Evolutionary conservation across 129 eudicot species (phyloP).

Genomic region (Scalesia atractyloides): DNA sequence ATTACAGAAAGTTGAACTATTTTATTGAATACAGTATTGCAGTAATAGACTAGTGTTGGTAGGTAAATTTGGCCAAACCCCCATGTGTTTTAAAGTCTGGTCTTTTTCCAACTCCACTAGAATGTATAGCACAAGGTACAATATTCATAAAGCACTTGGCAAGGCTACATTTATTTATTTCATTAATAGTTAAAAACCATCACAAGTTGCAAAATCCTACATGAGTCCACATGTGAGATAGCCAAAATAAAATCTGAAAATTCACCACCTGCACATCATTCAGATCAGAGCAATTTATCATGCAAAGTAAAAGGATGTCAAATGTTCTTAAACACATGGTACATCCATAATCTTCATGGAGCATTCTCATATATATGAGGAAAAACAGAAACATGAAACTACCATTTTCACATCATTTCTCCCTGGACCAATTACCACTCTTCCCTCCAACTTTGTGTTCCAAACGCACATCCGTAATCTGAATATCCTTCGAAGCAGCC

Average conservation of each 20-base stretch:
- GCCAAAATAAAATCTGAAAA: slow-evolving; percentile 1
- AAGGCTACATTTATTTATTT: not conserved
- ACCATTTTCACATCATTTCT: slow-evolving; percentile 36
- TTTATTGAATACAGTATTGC: not conserved
- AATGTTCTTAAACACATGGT: slow-evolving; percentile 9
- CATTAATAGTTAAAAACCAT: slow-evolving; percentile 8
- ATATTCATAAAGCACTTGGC: not conserved
- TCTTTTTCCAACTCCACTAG: not conserved
- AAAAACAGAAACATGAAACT: not conserved
- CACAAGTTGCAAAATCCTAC: not conserved
- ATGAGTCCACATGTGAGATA: not conserved
- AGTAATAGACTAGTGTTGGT: not conserved
- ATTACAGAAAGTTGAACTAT: not conserved
- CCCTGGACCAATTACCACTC: slow-evolving; percentile 84
- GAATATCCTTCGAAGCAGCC: slow-evolving; percentile 87
- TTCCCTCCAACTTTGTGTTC: slow-evolving; percentile 85
- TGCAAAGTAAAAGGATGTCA: not conserved
- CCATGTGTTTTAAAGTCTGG: not conserved
- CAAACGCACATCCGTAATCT: slow-evolving; percentile 66
- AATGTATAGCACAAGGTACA: slow-evolving; percentile 5
- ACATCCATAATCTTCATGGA: slow-evolving; percentile 19
- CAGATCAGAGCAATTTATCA: slow-evolving; percentile 17
- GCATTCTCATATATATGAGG: not conserved
- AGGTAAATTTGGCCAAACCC: slow-evolving; percentile 1
- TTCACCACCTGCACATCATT: slow-evolving; percentile 21